phyloP scores from a whole-genome alignment of 2,329 filamentous ascomycete species.

The Fusarium penzigii region DNA sequence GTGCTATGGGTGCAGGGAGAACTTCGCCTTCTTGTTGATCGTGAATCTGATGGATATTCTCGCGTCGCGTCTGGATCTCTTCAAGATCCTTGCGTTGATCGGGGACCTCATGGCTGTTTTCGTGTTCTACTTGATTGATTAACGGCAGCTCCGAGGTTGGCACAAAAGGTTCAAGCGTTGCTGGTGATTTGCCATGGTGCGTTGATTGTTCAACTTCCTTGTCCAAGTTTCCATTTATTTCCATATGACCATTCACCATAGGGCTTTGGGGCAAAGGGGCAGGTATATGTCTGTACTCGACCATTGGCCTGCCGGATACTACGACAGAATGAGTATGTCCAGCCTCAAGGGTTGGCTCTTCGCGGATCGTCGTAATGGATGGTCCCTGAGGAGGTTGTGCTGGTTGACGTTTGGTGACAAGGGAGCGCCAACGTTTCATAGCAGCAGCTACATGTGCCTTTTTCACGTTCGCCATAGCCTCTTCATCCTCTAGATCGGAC shows the following conservation, averaged over 20 bases:
- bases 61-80: too few species aligned
- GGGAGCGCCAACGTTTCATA: conserved; percentile 26
- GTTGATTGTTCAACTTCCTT: background rate
- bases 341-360: conserved; percentile 15
- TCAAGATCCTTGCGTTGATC: too few species aligned
- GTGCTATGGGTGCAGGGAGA: background rate
- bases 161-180: background rate
- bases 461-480: conserved; percentile 14
- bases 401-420: conserved; percentile 17
- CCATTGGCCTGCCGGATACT: background rate
- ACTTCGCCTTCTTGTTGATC: background rate
- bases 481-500: conserved; percentile 15
- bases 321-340: background rate
- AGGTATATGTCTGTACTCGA: background rate
- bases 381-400: conserved; percentile 10
- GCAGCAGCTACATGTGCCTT: conserved; percentile 23
- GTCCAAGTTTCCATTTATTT: background rate
- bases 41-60: background rate
- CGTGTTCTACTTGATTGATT: background rate
- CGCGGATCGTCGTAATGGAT: conserved; percentile 13
- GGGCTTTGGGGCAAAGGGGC: background rate
- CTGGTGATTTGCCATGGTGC: background rate
- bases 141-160: background rate
- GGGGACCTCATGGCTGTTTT: too few species aligned
- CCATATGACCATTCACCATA: background rate